phyloP scores from a whole-genome alignment of 805 yeast species.

The Debaryomyces prosopidis region DNA sequence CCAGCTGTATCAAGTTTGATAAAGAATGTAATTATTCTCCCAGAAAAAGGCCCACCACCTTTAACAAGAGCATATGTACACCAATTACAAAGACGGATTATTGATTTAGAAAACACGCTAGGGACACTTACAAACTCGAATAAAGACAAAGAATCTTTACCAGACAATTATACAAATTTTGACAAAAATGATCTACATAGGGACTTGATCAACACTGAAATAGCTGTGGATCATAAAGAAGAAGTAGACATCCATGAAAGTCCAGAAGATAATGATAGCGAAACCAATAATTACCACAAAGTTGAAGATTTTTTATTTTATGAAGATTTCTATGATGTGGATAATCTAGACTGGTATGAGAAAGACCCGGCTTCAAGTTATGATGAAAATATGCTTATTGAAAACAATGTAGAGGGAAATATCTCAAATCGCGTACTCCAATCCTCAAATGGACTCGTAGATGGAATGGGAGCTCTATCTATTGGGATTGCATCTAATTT shows the following conservation, averaged over 20 bases:
- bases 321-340: neutral
- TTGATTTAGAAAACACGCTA: conserved; percentile 1
- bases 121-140: neutral
- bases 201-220: too few species aligned
- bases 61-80: conserved; percentile 9
- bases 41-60: neutral
- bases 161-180: neutral
- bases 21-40: conserved; percentile 12
- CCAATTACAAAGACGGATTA: conserved; percentile 6
- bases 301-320: neutral
- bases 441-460: conserved; percentile 2
- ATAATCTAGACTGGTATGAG: conserved; percentile 3
- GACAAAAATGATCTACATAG: neutral
- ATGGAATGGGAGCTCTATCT: conserved; percentile 13
- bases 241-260: neutral
- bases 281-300: neutral
- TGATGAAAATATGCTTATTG: neutral
- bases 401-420: neutral
- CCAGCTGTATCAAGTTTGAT: conserved; percentile 5
- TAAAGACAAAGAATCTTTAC: neutral
- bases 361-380: neutral
- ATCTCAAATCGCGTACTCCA: neutral
- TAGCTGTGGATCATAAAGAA: neutral
- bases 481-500: conserved; percentile 3
- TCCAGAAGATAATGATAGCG: neutral